Evolutionary conservation across 2,329 filamentous ascomycete genomes (phyloP), one percentile per base, ranked within the genome.

Genomic region (Leptographium wingfieldii): DNA sequence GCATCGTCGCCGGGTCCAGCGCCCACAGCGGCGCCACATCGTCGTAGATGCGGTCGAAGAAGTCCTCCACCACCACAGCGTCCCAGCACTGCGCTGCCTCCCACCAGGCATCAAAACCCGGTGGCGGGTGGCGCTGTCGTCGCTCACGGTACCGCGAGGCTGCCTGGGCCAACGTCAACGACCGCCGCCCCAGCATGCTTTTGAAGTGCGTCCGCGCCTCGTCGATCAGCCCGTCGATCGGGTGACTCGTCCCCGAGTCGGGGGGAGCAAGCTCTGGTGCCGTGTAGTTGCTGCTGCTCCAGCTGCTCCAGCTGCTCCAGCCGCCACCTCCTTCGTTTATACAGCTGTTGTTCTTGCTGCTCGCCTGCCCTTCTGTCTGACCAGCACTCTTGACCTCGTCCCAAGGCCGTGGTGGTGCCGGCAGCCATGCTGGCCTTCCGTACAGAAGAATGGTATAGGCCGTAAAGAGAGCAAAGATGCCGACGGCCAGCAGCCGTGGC

Each of bases 11-110:
- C 2, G 80, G 71, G 11, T 78, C 72, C 12, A 81, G 66, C 12
- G 76, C 80, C 80, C 80, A 83, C 65, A 82, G 81, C 1, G 80
- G 80, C 27, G 70, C 68, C 14, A 78, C 66, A 64, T 81, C 78
- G 63, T 80, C 74, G 66, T 80, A 76, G 57, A 80, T 79, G 65
- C 78, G 78, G 62, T 81, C 78, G 62, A 79, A 81, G 63, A 76
- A 76, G 63, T 75, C 72, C 65, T 78, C 76, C 31, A 78, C 71
- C 27, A 78, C 68, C 61, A 77, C 65, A 48, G 75, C 74, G 35
- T 74, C 66, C 51, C 73, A 68, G 33, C 73, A 67, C 56, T 70
- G 67, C 19, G 77, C 77, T 56, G 75, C 77, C 46, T 70, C 67
- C 66, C 74, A 74, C 76, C 76, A 79, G 53, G 70, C 69, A 55